Conservation (phyloP, 306 rosid genomes). For the Prinsepia uniflora region DNA sequence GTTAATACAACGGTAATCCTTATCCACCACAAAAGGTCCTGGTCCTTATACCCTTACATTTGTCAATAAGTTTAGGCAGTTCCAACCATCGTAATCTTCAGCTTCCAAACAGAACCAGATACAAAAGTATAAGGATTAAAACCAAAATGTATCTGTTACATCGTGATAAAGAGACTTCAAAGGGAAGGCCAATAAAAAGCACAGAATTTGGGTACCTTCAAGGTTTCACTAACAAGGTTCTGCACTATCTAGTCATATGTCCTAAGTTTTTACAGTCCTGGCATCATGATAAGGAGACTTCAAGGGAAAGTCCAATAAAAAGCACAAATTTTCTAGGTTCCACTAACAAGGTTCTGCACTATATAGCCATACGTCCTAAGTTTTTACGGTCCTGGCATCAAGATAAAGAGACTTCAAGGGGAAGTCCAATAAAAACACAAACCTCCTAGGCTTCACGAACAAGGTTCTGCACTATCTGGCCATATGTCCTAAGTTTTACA, state of each 20-base stretch:
- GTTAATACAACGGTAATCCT: neutral
- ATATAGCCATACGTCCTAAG: slow-evolving; percentile 6
- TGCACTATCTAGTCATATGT: neutral
- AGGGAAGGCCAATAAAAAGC: neutral
- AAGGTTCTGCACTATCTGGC: neutral
- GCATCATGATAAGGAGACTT: neutral
- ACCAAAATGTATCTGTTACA: neutral
- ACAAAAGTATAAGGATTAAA: neutral
- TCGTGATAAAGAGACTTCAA: neutral
- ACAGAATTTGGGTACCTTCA: neutral
- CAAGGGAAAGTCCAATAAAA: neutral
- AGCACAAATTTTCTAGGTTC: neutral
- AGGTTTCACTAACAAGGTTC: neutral
- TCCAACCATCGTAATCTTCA: neutral
- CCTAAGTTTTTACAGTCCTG: neutral
- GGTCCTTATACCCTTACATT: neutral
- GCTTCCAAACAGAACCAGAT: neutral
- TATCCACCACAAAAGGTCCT: too few relatives aligned
- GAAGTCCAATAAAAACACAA: neutral
- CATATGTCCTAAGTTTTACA: neutral
- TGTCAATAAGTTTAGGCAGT: neutral
- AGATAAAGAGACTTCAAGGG: neutral
- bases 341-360: neutral
- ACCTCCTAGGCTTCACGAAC: neutral
- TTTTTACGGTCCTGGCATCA: neutral